These are phyloP conservation scores for Citrus maxima DNA, from an alignment of 345 rosid genomes.

Conservation along the genomic window DNA sequence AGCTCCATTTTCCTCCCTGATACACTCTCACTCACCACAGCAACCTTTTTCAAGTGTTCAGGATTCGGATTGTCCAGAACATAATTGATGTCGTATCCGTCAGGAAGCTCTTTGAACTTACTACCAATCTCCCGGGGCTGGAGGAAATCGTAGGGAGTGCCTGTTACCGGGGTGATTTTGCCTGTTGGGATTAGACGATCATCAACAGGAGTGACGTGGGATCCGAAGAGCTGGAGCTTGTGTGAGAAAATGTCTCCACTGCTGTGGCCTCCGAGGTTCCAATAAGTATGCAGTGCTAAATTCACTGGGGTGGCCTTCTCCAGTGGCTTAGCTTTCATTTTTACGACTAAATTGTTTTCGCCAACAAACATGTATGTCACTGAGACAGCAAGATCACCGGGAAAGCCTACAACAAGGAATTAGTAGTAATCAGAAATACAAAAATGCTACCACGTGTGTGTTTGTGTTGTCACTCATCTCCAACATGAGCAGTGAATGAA, in stretches of 20 bases:
- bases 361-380: conserved; percentile 62
- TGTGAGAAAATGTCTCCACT: conserved; percentile 68
- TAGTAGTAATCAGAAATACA: too few species aligned
- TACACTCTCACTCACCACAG: conserved; percentile 44
- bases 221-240: conserved; percentile 48
- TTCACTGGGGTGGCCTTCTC: conserved; percentile 69
- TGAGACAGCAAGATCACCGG: conserved; percentile 54
- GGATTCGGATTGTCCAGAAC: conserved; percentile 34
- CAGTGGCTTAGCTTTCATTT: conserved; percentile 55
- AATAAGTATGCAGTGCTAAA: conserved; percentile 73
- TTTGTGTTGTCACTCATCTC: too few species aligned
- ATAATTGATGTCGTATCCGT: conserved; percentile 82
- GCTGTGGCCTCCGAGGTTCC: conserved; percentile 74
- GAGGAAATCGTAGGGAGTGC: conserved; percentile 71
- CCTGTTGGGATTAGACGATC: conserved; percentile 78
- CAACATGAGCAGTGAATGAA: background rate
- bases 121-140: conserved; percentile 42
- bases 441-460: too few species aligned
- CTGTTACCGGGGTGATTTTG: conserved; percentile 27
- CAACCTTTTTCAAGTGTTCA: conserved; percentile 44
- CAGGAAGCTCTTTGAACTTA: conserved; percentile 39
- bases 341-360: conserved; percentile 44
- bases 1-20: conserved; percentile 82
- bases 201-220: conserved; percentile 60
- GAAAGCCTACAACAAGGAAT: conserved; percentile 52